A percentile compares a stretch with the other conserved stretches of the same genome.
phyloP scores from a whole-genome alignment of 2,329 filamentous ascomycete species.

The Penicillium palitans region DNA sequence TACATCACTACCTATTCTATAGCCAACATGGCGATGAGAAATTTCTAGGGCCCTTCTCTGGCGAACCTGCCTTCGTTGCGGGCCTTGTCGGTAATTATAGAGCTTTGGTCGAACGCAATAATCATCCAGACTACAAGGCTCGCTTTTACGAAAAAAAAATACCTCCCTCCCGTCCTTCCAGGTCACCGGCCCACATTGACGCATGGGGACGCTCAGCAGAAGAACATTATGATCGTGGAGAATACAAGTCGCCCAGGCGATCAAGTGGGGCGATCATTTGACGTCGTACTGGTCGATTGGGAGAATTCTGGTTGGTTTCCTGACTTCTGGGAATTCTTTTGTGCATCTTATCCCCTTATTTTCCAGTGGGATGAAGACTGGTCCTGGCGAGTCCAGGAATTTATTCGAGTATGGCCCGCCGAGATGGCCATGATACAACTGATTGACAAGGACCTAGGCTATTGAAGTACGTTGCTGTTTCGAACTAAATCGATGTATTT shows the following conservation, averaged over 20 bases:
- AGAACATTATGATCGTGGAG: conserved; percentile 29
- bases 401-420: conserved; percentile 31
- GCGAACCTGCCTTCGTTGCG: conserved; percentile 29
- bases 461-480: no score
- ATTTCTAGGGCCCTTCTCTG: conserved; percentile 27
- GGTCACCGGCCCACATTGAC: conserved; percentile 33
- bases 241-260: conserved; percentile 18
- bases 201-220: conserved; percentile 34
- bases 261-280: conserved; percentile 31
- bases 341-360: conserved; percentile 21
- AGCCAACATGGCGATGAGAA: conserved; percentile 16
- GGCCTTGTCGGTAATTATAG: conserved; percentile 29
- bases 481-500: no score
- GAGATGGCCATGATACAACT: conserved; percentile 31
- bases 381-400: conserved; percentile 30
- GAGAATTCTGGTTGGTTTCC: conserved; percentile 31
- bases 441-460: conserved; percentile 26
- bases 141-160: conserved; percentile 32
- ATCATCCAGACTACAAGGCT: conserved; percentile 27
- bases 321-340: conserved; percentile 32
- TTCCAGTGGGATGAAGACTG: conserved; percentile 32
- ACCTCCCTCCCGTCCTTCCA: conserved; percentile 26
- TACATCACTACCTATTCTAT: conserved; percentile 31
- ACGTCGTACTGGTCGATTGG: conserved; percentile 32
- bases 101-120: conserved; percentile 22